phyloP scores from a whole-genome alignment of 495 filamentous ascomycete genomes.

The Lepraria neglecta region DNA sequence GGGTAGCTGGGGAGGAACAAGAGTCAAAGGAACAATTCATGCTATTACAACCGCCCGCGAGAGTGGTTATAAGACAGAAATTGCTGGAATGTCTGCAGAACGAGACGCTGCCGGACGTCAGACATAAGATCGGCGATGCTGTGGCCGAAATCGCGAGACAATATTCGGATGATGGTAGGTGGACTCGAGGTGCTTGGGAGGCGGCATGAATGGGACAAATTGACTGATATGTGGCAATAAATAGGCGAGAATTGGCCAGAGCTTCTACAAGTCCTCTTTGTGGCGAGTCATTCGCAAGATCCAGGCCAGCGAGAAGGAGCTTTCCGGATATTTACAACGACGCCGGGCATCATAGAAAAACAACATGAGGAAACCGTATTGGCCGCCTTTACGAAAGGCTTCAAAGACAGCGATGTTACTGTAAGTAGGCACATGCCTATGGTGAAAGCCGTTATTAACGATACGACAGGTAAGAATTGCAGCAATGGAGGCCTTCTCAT shows the following conservation, averaged over 20 bases:
- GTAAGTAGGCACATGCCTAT: slow-evolving; percentile 42
- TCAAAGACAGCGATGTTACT: slow-evolving; percentile 76
- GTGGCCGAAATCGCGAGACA: slow-evolving; percentile 92
- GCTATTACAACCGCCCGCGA: slow-evolving; percentile 62
- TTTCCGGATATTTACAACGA: slow-evolving; percentile 90
- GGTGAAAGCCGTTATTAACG: slow-evolving; percentile 11
- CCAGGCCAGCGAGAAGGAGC: slow-evolving; percentile 78
- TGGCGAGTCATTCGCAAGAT: slow-evolving; percentile 76
- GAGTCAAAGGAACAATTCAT: slow-evolving; percentile 77
- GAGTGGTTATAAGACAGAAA: slow-evolving; percentile 70
- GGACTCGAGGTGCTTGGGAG: not conserved
- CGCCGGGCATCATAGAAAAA: slow-evolving; percentile 92
- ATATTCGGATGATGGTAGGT: slow-evolving; percentile 82
- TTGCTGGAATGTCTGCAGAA: slow-evolving; percentile 66
- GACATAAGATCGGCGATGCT: slow-evolving; percentile 95
- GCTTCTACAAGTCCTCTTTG: slow-evolving; percentile 76
- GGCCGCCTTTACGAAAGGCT: slow-evolving; percentile 78
- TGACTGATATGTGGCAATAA: slow-evolving; percentile 17
- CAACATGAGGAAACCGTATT: slow-evolving; percentile 85
- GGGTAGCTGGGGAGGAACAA: slow-evolving; percentile 55
- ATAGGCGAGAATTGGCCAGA: slow-evolving; percentile 85
- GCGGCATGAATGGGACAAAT: not conserved
- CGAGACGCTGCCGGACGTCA: slow-evolving; percentile 63
- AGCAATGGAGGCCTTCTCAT: slow-evolving; percentile 92
- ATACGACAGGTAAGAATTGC: slow-evolving; percentile 66